These are phyloP conservation scores for Trichomonas vaginalis DNA, from an alignment of 208 protist species.

Conservation along the genomic window DNA sequence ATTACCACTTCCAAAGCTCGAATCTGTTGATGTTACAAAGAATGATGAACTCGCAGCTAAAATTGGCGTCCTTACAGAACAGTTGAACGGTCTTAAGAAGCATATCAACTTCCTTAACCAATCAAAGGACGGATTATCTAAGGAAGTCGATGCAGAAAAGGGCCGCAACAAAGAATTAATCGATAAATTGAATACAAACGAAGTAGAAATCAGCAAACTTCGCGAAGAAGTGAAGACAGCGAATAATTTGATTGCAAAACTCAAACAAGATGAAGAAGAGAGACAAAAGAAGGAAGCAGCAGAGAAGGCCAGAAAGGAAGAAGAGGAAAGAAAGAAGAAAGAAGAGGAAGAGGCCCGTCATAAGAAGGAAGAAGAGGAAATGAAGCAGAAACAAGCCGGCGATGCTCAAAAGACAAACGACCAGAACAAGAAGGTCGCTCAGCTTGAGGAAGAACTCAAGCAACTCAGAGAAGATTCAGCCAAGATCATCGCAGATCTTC, in stretches of 20 bases:
- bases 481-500: neutral
- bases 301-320: neutral
- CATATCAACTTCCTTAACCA: neutral
- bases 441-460: neutral
- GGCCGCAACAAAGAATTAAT: neutral
- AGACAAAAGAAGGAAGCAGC: neutral
- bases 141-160: neutral
- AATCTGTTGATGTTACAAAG: neutral
- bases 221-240: neutral
- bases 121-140: neutral
- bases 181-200: neutral
- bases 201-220: neutral
- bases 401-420: neutral
- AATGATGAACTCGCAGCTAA: neutral
- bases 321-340: neutral
- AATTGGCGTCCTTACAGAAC: neutral
- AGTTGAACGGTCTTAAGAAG: neutral
- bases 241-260: neutral
- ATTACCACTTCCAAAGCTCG: neutral
- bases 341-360: neutral
- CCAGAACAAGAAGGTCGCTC: no score
- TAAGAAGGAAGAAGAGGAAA: neutral
- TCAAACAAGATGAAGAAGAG: neutral
- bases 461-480: neutral
- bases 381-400: neutral